A percentile compares a stretch with the other conserved stretches of the same genome.
Conservation (phyloP, 768 basidiomycete genomes). For the Mycena belliarum region DNA sequence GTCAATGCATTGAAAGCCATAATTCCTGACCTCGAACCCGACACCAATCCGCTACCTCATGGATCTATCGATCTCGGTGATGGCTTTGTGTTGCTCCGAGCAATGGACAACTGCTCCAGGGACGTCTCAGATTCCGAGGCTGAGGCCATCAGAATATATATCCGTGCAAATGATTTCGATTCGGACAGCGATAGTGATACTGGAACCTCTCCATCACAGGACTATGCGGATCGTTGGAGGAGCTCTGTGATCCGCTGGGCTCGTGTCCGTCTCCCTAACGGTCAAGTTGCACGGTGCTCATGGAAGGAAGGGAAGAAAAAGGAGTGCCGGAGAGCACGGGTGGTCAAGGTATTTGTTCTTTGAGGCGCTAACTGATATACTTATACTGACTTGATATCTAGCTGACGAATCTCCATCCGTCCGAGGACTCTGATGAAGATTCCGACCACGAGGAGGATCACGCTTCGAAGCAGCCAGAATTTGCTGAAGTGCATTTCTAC, state of each 20-base stretch:
- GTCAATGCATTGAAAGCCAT: constrained; percentile 14
- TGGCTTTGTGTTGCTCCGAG: background rate
- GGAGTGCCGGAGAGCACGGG: background rate
- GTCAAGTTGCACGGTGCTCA: constrained; percentile 21
- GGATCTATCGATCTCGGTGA: background rate
- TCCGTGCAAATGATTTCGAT: background rate
- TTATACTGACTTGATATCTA: background rate
- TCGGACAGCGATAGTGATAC: no score
- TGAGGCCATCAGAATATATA: no score
- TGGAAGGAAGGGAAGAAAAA: constrained; percentile 19
- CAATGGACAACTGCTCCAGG: background rate
- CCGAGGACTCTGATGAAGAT: no score
- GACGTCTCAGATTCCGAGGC: no score
- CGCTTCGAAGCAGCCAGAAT: background rate
- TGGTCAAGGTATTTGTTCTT: constrained; percentile 1
- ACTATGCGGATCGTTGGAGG: no score
- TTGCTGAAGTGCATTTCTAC: background rate
- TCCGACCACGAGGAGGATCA: no score
- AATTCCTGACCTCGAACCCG: constrained; percentile 19
- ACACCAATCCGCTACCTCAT: background rate
- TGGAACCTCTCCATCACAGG: constrained; percentile 14
- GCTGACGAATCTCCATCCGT: no score
- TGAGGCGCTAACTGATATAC: background rate
- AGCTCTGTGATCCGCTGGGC: no score
- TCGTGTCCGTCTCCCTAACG: constrained; percentile 21